phyloP scores from a whole-genome alignment of 768 basidiomycete species.

The Pisolithus sp. region DNA sequence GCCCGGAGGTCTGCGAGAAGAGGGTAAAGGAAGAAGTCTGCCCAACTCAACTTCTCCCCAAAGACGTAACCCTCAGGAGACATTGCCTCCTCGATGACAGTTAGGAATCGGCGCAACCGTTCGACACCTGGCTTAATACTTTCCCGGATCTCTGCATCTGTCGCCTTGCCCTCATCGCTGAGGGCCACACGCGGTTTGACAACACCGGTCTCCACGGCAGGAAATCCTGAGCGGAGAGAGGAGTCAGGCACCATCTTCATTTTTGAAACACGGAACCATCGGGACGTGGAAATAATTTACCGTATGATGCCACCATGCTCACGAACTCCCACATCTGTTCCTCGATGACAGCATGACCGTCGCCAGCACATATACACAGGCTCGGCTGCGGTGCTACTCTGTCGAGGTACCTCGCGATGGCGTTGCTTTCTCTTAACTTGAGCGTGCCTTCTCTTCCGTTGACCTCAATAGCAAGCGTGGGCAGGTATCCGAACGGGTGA shows the following conservation, averaged over 20 bases:
- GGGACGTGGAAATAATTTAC: background rate
- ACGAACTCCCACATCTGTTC: conserved; percentile 32
- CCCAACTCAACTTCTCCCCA: conserved; percentile 23
- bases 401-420: conserved; percentile 26
- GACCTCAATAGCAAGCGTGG: conserved; percentile 25
- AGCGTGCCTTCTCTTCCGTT: conserved; percentile 16
- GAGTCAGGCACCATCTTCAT: background rate
- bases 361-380: conserved; percentile 15
- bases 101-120: conserved; percentile 12
- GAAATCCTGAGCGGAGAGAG: conserved; percentile 17
- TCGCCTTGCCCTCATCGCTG: conserved; percentile 16
- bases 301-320: conserved; percentile 9
- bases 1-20: conserved; percentile 26
- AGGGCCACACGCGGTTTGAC: conserved; percentile 27
- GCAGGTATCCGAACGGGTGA: conserved; percentile 28
- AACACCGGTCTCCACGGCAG: conserved; percentile 24
- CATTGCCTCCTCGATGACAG: conserved; percentile 16
- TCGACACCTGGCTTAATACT: conserved; percentile 15
- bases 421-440: conserved; percentile 23
- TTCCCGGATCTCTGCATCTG: conserved; percentile 17
- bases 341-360: conserved; percentile 14
- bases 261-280: background rate
- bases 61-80: conserved; percentile 24
- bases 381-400: conserved; percentile 24
- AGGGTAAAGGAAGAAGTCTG: conserved; percentile 29